These are phyloP conservation scores for Tulasnella sp. DNA, from an alignment of 768 basidiomycete species.

Conservation along the genomic window DNA sequence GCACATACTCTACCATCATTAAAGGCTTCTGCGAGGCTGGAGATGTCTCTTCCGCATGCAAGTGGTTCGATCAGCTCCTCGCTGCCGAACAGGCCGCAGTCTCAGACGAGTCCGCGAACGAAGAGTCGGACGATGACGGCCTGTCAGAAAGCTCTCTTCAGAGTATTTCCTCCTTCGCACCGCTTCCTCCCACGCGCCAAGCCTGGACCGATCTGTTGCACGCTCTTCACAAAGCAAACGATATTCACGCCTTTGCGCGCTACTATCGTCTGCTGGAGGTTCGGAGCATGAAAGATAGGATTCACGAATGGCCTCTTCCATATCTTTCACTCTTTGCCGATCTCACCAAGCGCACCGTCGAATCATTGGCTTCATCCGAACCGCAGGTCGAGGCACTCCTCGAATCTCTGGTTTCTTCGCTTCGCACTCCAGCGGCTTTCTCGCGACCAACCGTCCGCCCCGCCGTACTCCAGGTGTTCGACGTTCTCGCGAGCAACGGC, in stretches of 20 bases:
- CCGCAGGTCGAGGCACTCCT: conserved; percentile 19
- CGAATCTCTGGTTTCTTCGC: conserved; percentile 6
- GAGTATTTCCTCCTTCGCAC: not conserved
- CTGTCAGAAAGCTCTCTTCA: not conserved
- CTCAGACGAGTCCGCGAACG: not conserved
- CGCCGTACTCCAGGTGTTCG: not conserved
- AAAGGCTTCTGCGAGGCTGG: conserved; percentile 63
- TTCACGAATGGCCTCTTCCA: conserved; percentile 7
- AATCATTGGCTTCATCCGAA: conserved; percentile 12
- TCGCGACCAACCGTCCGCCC: conserved; percentile 21
- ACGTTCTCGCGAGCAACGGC: conserved; percentile 10
- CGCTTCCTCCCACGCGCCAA: conserved; percentile 25
- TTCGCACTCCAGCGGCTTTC: not conserved
- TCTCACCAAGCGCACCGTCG: conserved; percentile 16
- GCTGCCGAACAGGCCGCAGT: not conserved
- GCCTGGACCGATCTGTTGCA: conserved; percentile 29
- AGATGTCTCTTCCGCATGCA: conserved; percentile 64
- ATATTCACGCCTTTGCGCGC: conserved; percentile 6
- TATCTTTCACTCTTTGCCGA: conserved; percentile 23
- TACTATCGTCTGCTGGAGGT: conserved; percentile 7
- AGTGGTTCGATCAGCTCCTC: conserved; percentile 64
- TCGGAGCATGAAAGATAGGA: not conserved
- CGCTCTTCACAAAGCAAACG: conserved; percentile 16
- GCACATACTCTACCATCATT: conserved; percentile 68
- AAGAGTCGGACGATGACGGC: not conserved